phyloP scores from a whole-genome alignment of 2,329 filamentous ascomycete species.

The Penicillium sp. region DNA sequence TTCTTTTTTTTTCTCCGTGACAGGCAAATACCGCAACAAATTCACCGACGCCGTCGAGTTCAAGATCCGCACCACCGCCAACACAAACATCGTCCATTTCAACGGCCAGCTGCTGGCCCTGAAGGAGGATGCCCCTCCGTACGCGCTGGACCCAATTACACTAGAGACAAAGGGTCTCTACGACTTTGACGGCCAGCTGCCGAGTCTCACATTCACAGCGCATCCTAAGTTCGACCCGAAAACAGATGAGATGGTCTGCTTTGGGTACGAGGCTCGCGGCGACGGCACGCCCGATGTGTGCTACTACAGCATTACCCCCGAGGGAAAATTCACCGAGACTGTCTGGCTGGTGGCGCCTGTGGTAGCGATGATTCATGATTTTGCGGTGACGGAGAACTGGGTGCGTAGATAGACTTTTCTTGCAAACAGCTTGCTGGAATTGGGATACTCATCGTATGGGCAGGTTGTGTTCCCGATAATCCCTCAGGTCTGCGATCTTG shows the following conservation, averaged over 20 bases:
- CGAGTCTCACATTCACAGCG: slow-evolving; percentile 54
- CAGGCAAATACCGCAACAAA: slow-evolving; percentile 48
- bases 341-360: slow-evolving; percentile 44
- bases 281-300: slow-evolving; percentile 46
- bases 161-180: slow-evolving; percentile 56
- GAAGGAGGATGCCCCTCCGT: slow-evolving; percentile 61
- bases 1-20: background rate
- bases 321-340: slow-evolving; percentile 37
- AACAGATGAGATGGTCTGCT: slow-evolving; percentile 58
- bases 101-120: slow-evolving; percentile 52
- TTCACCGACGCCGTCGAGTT: slow-evolving; percentile 45
- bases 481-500: slow-evolving; percentile 41
- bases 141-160: slow-evolving; percentile 54
- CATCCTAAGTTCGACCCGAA: slow-evolving; percentile 59
- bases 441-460: background rate
- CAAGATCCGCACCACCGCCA: slow-evolving; percentile 47
- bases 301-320: slow-evolving; percentile 37
- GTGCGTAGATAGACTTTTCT: slow-evolving; percentile 8
- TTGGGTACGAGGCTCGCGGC: slow-evolving; percentile 53
- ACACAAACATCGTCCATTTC: slow-evolving; percentile 66
- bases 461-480: slow-evolving; percentile 46
- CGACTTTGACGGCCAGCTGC: slow-evolving; percentile 56
- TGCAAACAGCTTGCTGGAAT: no score
- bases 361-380: slow-evolving; percentile 50
- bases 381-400: slow-evolving; percentile 48